Base-by-base conservation (phyloP, 768 basidiomycete species). In the Lactarius tabidus region DNA sequence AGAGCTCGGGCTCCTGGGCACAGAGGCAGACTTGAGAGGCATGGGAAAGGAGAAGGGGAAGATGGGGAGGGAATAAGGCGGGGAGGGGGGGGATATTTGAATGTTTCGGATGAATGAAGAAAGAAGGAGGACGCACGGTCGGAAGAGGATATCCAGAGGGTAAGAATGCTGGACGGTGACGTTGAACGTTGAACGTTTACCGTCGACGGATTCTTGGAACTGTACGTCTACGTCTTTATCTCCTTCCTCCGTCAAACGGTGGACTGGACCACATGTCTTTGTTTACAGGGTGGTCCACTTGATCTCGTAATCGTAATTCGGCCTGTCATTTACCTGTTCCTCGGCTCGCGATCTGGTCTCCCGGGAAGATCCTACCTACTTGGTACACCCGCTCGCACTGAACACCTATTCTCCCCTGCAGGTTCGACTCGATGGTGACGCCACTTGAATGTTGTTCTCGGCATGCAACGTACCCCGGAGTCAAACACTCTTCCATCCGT, bases 1-100 rank as follows among this genome's bases (percentile, higher is more conserved):
- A 64, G 72, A 71, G 69, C 67, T 60, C 62, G 68, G 71, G 66
- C 72, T 72, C 57, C 70, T 68, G 4, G 71, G 64, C 52, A 70
- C 69, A 52, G 73, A 68, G 61, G 72, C 69, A 31, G 72, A 69
- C 62, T 73, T 73, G 53, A 64, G 64, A 59, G 71, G 70, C 61
- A 70, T 69, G 33, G 67, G 64, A 57, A 66, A 62, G 62, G 64
- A 57, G n/a, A 31, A 26, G 67, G 70, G 38, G 68, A 67, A 15
- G 26, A 65, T 62, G 67, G 62, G 29, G 62, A 53, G 58, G 56
- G 59, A 62, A 53, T 51, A 67, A 62, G 29, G 43, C 66, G 64
- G 35, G 64, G 68, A 55, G 64, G 41, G 70, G 72, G 69, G 64
- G 66, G 70, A 63, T 63, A 72, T 67, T 66, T 65, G 67, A 63